Percentiles rank a stretch among this genome's conserved stretches.
phyloP scores from a whole-genome alignment of 176 grass and related monocot species.

The Triticum aestivum region IWGSC_CS_RefSeq_v2.1 NC_057812.1:268264242-268264741 shows the following conservation, averaged over 20 bases:
- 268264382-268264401: neutral
- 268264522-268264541: neutral
- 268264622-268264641: slow-evolving; percentile 98
- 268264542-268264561: slow-evolving; percentile 11
- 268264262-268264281: slow-evolving; percentile 80
- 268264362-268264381: slow-evolving; percentile 25
- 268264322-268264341: slow-evolving; percentile 71
- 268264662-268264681: slow-evolving; percentile 97
- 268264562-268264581: slow-evolving; percentile 25
- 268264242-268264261: slow-evolving; percentile 92
- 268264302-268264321: slow-evolving; percentile 95
- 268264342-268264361: slow-evolving; percentile 84
- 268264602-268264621: slow-evolving; percentile 50
- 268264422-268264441: no score
- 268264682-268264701: slow-evolving; percentile 99
- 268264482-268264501: neutral
- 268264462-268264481: no score
- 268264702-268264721: slow-evolving; percentile 81
- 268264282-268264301: slow-evolving; percentile 91
- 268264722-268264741: neutral
- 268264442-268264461: no score
- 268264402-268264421: neutral
- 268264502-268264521: neutral
- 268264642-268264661: slow-evolving; percentile 82
- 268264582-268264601: slow-evolving; percentile 7